Conservation (phyloP, 2,329 filamentous ascomycete species). For the Drechslerella dactyloides region DNA sequence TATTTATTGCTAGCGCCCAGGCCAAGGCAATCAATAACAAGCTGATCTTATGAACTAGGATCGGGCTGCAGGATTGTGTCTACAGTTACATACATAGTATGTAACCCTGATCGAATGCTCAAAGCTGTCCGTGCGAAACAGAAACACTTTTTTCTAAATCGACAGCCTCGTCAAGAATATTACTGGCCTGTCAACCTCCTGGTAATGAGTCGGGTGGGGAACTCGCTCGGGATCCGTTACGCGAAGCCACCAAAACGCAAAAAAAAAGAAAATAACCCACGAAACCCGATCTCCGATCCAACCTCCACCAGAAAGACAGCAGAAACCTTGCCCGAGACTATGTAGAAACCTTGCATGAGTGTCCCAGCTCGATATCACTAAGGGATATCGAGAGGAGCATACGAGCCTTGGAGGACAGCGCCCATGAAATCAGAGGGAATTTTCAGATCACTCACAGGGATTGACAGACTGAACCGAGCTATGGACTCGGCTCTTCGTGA, state of each 20-base stretch:
- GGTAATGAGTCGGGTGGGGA: background rate
- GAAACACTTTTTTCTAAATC: background rate
- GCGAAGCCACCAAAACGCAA: background rate
- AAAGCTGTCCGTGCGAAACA: slow-evolving; percentile 37
- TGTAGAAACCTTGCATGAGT: no score
- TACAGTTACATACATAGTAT: no score
- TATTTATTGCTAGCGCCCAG: background rate
- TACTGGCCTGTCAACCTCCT: background rate
- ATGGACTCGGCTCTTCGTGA: no score
- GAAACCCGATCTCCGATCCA: background rate
- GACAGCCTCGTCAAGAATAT: background rate
- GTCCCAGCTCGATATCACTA: no score
- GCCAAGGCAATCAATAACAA: background rate
- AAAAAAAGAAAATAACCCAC: background rate
- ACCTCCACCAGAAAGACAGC: background rate
- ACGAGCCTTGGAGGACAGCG: no score
- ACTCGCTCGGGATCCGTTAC: background rate
- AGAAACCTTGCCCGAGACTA: no score
- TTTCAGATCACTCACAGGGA: background rate
- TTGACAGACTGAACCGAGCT: no score
- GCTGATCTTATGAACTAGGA: background rate
- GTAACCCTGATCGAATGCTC: slow-evolving; percentile 15
- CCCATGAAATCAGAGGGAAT: no score
- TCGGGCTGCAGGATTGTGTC: slow-evolving; percentile 1
- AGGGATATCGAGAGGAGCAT: no score